Evolutionary conservation across 208 protist species (phyloP).

Genomic region (Willaertia magna): DNA sequence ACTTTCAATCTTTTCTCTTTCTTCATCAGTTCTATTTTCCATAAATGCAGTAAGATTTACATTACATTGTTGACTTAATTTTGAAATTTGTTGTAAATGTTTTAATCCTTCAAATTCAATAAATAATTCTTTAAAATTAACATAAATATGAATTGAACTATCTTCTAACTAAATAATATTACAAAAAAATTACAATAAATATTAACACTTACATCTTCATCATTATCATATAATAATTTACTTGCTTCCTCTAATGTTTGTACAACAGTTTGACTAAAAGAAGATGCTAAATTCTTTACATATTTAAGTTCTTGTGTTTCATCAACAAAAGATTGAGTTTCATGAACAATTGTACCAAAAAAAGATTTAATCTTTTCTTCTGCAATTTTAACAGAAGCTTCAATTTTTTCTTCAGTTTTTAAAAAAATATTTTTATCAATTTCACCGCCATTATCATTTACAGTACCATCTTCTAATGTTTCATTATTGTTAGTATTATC

Average conservation of each 20-base stretch:
- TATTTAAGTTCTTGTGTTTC: not conserved
- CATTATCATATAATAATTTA: not conserved
- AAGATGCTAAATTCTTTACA: not conserved
- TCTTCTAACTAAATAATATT: not conserved
- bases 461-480: not conserved
- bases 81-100: not conserved
- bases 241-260: not conserved
- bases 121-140: constrained; percentile 5
- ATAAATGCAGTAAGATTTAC: not conserved
- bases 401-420: not conserved
- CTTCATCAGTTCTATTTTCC: not conserved
- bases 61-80: not conserved
- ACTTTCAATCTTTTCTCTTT: constrained; percentile 1
- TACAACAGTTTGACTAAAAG: not conserved
- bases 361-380: not conserved
- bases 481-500: not conserved
- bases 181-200: not conserved
- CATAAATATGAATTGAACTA: not conserved
- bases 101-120: not conserved
- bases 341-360: not conserved
- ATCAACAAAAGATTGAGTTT: not conserved
- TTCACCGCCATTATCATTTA: not conserved
- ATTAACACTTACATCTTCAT: not conserved
- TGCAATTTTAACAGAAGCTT: not conserved
- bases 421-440: too few species aligned